Base-by-base conservation (phyloP, 192 early-diverging fungal genomes). In the Backusella macrospora region DNA sequence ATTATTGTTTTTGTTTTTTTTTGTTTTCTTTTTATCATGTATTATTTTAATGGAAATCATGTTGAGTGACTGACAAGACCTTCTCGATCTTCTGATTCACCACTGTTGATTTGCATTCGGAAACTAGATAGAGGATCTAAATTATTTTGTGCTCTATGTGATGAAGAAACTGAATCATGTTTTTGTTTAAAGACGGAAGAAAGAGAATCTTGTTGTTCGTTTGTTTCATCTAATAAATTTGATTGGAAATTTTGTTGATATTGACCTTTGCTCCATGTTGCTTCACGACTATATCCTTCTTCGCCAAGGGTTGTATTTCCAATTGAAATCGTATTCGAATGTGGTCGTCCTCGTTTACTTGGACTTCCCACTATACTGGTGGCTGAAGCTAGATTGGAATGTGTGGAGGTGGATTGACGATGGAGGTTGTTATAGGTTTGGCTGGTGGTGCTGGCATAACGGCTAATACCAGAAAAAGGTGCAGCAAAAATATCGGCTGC, bases 371-470 rank as follows among this genome's bases (percentile, higher is more conserved):
- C 15, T 9, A n/a, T 55, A 34, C 29, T 34, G 16, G 69, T 39
- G 15, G 62, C 12, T 18, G 70, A 42, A 43, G 67, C 23, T 34
- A 38, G 13, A 7, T 68, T 46, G 38, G 42, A 14, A 46, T 68
- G 21, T 26, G 34, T 72, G 16, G 42, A 46, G 10, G 29, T 34
- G 29, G 67, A 45, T 46, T 42, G 39, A 12, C 15, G 21, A 29
- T 44, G 55, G 3, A 42, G 34, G 9, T 63, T 21, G 29, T 29
- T 44, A 46, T 64, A 64, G 5, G 71, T 40, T 46, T 72, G 59
- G 29, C 71, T 64, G 18, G 74, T 76, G 14, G 68, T 76, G 7
- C 63, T 76, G 13, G 75, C 64, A 59, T 76, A 76, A 3, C 70
- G 62, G 16, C 62, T 62, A 26, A 76, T 76, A 9, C 75, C 75